These are phyloP conservation scores for Arthroderma sp. DNA, from an alignment of 2,329 filamentous ascomycete genomes.

Conservation along the genomic window DNA sequence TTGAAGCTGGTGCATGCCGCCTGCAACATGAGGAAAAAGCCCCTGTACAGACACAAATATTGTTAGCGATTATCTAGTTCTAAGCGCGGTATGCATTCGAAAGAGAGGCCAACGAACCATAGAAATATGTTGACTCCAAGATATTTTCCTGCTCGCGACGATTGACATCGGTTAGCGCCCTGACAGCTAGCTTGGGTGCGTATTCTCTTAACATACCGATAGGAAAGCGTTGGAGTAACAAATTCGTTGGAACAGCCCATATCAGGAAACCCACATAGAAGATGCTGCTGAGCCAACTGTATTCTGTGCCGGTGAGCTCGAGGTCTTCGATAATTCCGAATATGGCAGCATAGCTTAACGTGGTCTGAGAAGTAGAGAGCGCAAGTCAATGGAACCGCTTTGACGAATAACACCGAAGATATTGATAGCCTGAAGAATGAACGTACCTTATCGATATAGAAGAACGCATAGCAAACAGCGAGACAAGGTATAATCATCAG, in stretches of 20 bases:
- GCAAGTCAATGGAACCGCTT: background rate
- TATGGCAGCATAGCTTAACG: constrained; percentile 50
- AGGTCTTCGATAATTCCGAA: constrained; percentile 50
- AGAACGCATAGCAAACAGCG: constrained; percentile 41
- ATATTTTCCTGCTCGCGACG: constrained; percentile 31
- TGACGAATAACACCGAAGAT: background rate
- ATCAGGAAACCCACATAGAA: constrained; percentile 45
- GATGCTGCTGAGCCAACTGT: constrained; percentile 42
- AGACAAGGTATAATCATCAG: constrained; percentile 46
- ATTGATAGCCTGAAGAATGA: background rate
- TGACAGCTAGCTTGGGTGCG: background rate
- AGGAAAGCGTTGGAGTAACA: constrained; percentile 39
- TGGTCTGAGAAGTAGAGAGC: constrained; percentile 30
- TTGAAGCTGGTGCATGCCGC: constrained; percentile 42
- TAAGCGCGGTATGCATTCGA: background rate
- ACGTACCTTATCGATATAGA: constrained; percentile 34
- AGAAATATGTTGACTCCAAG: constrained; percentile 46
- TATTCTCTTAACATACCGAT: constrained; percentile 25
- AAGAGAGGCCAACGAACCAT: constrained; percentile 24
- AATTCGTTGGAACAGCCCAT: constrained; percentile 43
- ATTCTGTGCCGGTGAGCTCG: constrained; percentile 43
- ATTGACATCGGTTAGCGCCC: background rate
- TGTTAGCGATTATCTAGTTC: background rate
- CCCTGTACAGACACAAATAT: constrained; percentile 18
- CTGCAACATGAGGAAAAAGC: constrained; percentile 39